Evolutionary conservation across 106 monocot species (phyloP).

Genomic region (Vanilla planifolia): DNA sequence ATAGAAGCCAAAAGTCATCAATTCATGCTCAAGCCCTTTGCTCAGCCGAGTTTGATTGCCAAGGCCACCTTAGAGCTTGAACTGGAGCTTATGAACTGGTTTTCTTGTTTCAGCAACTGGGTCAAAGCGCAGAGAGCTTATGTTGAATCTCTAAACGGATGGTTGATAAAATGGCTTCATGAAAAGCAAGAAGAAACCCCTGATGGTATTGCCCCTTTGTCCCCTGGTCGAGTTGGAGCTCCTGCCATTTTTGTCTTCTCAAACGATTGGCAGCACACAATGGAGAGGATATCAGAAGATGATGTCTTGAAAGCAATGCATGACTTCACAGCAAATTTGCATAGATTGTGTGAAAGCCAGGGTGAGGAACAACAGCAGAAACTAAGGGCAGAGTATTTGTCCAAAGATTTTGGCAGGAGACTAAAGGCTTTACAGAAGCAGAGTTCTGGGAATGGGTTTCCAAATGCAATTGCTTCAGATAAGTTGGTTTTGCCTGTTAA

Average conservation of each 20-base stretch:
- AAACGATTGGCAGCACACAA: conserved; percentile 54
- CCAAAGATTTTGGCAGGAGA: conserved; percentile 55
- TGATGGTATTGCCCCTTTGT: conserved; percentile 59
- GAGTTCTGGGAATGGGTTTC: conserved; percentile 7
- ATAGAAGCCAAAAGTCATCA: conserved; percentile 41
- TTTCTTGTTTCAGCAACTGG: conserved; percentile 59
- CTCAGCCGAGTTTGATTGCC: conserved; percentile 19
- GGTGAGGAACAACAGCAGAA: conserved; percentile 49
- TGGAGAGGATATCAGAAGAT: conserved; percentile 40
- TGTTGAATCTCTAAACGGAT: conserved; percentile 51
- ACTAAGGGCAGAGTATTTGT: conserved; percentile 54
- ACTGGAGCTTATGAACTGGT: conserved; percentile 66
- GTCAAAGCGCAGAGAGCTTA: conserved; percentile 53
- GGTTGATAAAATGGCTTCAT: conserved; percentile 66
- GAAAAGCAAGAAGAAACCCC: conserved; percentile 57
- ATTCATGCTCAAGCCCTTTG: conserved; percentile 31
- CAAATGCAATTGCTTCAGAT: conserved; percentile 3
- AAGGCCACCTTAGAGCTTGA: conserved; percentile 57
- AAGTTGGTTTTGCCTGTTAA: conserved; percentile 13
- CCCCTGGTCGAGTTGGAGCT: conserved; percentile 63
- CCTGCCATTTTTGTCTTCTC: conserved; percentile 56
- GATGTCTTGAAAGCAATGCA: conserved; percentile 41
- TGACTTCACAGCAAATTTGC: conserved; percentile 37
- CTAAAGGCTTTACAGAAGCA: conserved; percentile 37
- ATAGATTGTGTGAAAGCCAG: conserved; percentile 48